A percentile compares a stretch with the other conserved stretches of the same genome.
These are phyloP conservation scores for Micractinium sp. DNA, from an alignment of 139 green algal species.

Conservation along the genomic window DNA sequence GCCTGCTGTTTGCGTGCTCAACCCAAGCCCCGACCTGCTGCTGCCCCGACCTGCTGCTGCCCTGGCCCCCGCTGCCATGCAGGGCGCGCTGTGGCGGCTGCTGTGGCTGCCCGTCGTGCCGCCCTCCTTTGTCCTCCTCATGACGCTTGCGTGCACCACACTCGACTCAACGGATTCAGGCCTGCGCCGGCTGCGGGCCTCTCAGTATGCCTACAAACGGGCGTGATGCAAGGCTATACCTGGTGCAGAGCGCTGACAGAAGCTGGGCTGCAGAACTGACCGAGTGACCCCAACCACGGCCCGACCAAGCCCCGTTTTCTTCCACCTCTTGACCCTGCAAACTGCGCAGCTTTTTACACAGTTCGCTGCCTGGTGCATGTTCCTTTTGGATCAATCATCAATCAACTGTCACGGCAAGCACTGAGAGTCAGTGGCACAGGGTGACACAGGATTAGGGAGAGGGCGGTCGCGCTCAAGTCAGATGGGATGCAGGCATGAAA, in stretches of 20 bases:
- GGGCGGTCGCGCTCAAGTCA: too few relatives aligned
- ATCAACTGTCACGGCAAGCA: not conserved
- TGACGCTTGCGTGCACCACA: not conserved
- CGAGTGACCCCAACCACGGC: too few relatives aligned
- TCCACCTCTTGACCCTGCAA: not conserved
- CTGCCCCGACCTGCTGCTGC: not conserved
- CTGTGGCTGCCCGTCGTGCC: constrained; percentile 41
- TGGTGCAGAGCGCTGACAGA: not conserved
- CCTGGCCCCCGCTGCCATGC: not conserved
- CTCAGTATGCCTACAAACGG: constrained; percentile 29
- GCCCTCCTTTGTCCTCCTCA: not conserved
- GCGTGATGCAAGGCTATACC: not conserved
- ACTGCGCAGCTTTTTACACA: not conserved
- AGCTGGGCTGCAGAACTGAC: not conserved
- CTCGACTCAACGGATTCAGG: not conserved
- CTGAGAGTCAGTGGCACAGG: too few relatives aligned
- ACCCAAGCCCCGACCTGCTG: not conserved
- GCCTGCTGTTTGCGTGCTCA: not conserved
- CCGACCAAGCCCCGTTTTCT: not conserved
- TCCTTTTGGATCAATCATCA: not conserved
- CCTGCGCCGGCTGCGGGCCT: not conserved
- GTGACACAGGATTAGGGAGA: too few relatives aligned
- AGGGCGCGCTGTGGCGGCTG: constrained; percentile 1
- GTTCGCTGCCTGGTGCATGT: not conserved
- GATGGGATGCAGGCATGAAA: too few relatives aligned